Conservation (phyloP, 768 basidiomycete species). For the Pleurotus tuoliensis region DNA sequence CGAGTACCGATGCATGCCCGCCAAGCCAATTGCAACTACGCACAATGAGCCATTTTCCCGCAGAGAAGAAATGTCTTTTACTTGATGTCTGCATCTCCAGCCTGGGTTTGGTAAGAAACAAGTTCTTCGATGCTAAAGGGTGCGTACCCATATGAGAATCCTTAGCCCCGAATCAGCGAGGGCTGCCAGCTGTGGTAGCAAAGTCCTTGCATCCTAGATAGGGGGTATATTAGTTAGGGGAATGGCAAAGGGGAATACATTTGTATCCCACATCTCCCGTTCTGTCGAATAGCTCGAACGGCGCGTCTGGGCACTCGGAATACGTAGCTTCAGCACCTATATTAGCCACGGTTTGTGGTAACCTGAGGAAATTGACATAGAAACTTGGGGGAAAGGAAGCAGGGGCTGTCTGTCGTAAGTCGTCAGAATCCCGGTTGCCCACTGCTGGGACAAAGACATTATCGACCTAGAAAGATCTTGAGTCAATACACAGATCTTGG, state of each 20-base stretch:
- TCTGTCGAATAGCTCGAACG: constrained; percentile 34
- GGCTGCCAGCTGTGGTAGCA: constrained; percentile 44
- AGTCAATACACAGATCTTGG: too few relatives aligned
- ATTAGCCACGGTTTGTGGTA: constrained; percentile 27
- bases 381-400: constrained; percentile 57
- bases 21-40: constrained; percentile 46
- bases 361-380: constrained; percentile 43
- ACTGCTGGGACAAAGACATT: constrained; percentile 49
- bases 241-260: not conserved
- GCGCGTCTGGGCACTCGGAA: constrained; percentile 42
- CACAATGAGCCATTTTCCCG: too few relatives aligned
- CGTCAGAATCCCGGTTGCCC: constrained; percentile 49
- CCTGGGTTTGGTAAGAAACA: constrained; percentile 26
- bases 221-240: not conserved
- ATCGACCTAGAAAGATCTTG: constrained; percentile 25
- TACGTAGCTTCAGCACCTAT: constrained; percentile 53
- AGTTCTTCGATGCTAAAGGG: constrained; percentile 12
- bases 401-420: constrained; percentile 53
- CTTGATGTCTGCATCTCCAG: constrained; percentile 50
- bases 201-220: constrained; percentile 48
- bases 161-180: constrained; percentile 41
- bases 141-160: constrained; percentile 36
- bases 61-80: constrained; percentile 16
- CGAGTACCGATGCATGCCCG: constrained; percentile 35
- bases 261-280: constrained; percentile 52